Conservation (phyloP, 192 early-diverging fungal genomes). For the Fimicolochytrium jonesii region DNA sequence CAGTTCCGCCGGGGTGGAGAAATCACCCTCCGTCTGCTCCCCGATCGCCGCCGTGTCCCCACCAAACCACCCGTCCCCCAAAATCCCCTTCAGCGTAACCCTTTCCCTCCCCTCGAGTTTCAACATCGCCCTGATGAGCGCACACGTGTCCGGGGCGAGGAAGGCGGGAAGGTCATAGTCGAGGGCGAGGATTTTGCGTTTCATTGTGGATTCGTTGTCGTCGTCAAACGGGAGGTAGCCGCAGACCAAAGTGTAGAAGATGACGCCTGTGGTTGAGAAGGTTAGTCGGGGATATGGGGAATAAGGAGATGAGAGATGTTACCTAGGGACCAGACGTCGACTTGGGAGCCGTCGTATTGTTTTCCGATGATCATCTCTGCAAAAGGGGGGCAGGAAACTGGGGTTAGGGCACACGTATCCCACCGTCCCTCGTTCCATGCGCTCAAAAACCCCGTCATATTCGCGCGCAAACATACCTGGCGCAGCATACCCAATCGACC, state of each 20-base stretch:
- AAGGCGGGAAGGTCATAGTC: constrained; percentile 70
- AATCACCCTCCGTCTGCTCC: neutral
- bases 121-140: constrained; percentile 64
- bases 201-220: constrained; percentile 64
- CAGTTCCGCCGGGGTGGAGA: constrained; percentile 37
- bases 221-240: constrained; percentile 60
- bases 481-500: constrained; percentile 69
- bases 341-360: constrained; percentile 69
- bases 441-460: too few species aligned
- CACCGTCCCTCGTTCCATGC: too few species aligned
- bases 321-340: constrained; percentile 59
- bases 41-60: neutral
- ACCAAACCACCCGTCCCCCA: constrained; percentile 62
- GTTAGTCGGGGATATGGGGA: neutral
- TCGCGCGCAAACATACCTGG: constrained; percentile 58
- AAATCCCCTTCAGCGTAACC: constrained; percentile 58
- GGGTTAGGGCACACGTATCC: too few species aligned
- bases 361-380: constrained; percentile 70
- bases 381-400: neutral
- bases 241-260: constrained; percentile 46
- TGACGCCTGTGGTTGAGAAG: constrained; percentile 29
- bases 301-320: neutral
- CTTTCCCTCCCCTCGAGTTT: constrained; percentile 64
- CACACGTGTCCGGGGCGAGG: constrained; percentile 47
- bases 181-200: constrained; percentile 66